Evolutionary conservation across 2,329 filamentous ascomycete species (phyloP), one percentile per base, ranked within the genome.

Genomic region (Clonostachys solani): DNA sequence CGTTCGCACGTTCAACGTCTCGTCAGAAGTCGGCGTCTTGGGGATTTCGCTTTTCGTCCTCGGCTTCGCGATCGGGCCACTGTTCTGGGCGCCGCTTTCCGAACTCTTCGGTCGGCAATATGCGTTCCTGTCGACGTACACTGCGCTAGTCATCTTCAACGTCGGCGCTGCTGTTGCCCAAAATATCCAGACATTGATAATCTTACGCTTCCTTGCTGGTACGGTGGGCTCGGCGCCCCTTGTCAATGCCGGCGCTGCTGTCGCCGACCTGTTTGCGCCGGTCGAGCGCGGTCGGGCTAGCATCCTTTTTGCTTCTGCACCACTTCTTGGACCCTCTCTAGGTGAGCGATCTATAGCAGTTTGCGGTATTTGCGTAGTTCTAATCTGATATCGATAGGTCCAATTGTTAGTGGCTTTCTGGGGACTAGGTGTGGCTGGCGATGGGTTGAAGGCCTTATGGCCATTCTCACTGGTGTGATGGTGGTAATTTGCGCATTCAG

Each of bases 161-260:
- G 47, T 61, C 6, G 56, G 48, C 2, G 57, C 57, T 2, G 61
- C 60, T 5, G 62, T 86, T 15, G 73, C 78, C 5, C 79, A 84
- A 54, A 81, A 85, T 55, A 68, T 86, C 17, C 78, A 83, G 51
- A 76, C 77, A 0, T 66, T 88, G 2, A 64, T 87, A 18, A 72
- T 86, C 34, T 69, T 86, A 35, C 77, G 66, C 33, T 87, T 87
- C 65, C 77, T 87, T 46, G 77, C 77, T n/a, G 80, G 81, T 23
- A 62, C 75, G 43, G 81, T 81, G 47, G 81, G 80, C 12, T 77
- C 78, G 1, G 79, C 77, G 4, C 77, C 80, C 2, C 61, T 84
- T 50, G 83, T 79, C 12, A 83, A 83, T 56, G 74, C 76, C 4
- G 78, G 78, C 5, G 80, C 78, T 49, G 77, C 81, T 13, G 78